phyloP scores from a whole-genome alignment of 441 rosid genomes.

The Kokia cookei region DNA sequence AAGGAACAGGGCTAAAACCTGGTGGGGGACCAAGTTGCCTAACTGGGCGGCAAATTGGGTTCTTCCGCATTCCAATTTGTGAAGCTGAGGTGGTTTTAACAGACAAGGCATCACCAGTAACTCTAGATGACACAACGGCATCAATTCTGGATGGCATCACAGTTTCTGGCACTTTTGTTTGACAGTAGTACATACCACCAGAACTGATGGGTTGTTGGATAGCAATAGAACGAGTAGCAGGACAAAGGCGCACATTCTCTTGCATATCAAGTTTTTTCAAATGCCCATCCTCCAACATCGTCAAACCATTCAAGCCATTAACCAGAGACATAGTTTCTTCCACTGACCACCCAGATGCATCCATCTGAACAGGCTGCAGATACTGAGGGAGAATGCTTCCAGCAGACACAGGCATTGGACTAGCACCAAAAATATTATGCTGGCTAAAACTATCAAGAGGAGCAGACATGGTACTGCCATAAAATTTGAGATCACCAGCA shows the following conservation, averaged over 20 bases:
- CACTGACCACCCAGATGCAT: conserved; percentile 42
- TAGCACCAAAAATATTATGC: conserved; percentile 34
- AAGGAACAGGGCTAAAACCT: conserved; percentile 68
- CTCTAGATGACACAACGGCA: conserved; percentile 37
- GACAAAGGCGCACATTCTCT: conserved; percentile 35
- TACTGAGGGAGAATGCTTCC: conserved; percentile 35
- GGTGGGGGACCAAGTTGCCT: conserved; percentile 96
- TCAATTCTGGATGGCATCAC: conserved; percentile 40
- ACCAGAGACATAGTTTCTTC: conserved; percentile 51
- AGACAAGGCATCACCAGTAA: conserved; percentile 35
- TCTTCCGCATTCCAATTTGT: conserved; percentile 39
- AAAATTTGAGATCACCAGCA: conserved; percentile 31
- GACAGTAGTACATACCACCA: conserved; percentile 33
- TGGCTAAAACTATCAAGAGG: conserved; percentile 38
- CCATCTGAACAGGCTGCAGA: conserved; percentile 39
- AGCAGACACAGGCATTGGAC: conserved; percentile 32
- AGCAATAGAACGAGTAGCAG: conserved; percentile 27
- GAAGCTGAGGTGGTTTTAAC: conserved; percentile 33
- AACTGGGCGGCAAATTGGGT: conserved; percentile 68
- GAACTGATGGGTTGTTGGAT: conserved; percentile 37
- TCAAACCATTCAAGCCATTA: conserved; percentile 47
- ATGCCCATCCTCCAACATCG: conserved; percentile 57
- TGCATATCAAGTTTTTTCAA: conserved; percentile 40
- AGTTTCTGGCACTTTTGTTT: conserved; percentile 37
- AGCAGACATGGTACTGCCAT: conserved; percentile 32